A percentile compares a stretch with the other conserved stretches of the same genome.
Conservation (phyloP, 2,329 filamentous ascomycete genomes). For the Colletotrichum endophyticum region DNA sequence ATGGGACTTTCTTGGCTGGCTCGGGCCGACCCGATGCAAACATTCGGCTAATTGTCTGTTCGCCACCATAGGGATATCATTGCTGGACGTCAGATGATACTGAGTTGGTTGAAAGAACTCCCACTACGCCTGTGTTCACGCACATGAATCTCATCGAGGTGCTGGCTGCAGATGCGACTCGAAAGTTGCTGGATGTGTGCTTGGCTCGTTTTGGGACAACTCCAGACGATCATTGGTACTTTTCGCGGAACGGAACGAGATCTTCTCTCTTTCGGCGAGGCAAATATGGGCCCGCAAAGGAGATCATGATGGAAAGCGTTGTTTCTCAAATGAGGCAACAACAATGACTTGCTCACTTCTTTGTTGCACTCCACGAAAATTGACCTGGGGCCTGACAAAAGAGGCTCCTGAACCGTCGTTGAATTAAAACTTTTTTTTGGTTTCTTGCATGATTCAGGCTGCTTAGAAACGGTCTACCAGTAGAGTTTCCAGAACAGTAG, state of each 20-base stretch:
- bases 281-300: too few species aligned
- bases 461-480: background rate
- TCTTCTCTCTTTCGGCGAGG: rapidly evolving
- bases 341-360: background rate
- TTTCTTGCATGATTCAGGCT: background rate
- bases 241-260: background rate
- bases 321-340: background rate
- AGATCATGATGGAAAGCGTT: background rate
- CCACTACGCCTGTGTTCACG: rapidly evolving
- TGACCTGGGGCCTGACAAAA: rapidly evolving
- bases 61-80: too few species aligned
- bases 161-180: background rate
- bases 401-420: background rate
- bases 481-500: background rate
- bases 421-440: background rate
- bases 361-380: background rate
- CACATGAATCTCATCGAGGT: background rate
- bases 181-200: background rate
- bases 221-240: background rate
- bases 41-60: too few species aligned
- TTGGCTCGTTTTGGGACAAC: rapidly evolving
- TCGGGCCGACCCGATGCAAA: background rate
- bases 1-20: background rate
- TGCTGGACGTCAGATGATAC: background rate
- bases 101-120: rapidly evolving